A percentile compares a stretch with the other conserved stretches of the same genome.
phyloP scores from a whole-genome alignment of 495 filamentous ascomycete species.

The Penicillium crystallinum region DNA sequence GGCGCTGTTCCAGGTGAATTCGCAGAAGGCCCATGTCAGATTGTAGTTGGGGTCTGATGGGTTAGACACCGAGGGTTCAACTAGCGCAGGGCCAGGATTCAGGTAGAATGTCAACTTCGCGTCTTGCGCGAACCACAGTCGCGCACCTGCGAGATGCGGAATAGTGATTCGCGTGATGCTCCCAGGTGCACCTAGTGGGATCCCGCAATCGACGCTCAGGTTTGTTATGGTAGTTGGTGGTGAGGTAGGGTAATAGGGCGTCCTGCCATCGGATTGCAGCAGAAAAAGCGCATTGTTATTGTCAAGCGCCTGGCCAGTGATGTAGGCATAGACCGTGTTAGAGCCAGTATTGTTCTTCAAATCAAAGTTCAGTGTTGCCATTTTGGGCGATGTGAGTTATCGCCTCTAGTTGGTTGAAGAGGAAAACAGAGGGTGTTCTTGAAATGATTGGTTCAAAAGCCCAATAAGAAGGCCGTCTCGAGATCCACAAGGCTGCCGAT shows the following conservation, averaged over 20 bases:
- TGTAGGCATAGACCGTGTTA: conserved; percentile 59
- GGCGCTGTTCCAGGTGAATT: conserved; percentile 64
- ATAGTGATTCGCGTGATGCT: conserved; percentile 55
- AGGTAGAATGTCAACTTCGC: conserved; percentile 60
- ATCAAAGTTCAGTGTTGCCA: conserved; percentile 51
- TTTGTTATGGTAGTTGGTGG: conserved; percentile 40
- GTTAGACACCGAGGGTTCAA: conserved; percentile 67
- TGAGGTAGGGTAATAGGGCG: conserved; percentile 50
- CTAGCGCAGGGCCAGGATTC: conserved; percentile 64
- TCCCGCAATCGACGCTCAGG: conserved; percentile 53
- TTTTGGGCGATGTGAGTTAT: conserved; percentile 8
- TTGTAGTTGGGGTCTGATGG: conserved; percentile 60
- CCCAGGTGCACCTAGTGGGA: conserved; percentile 56
- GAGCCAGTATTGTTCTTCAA: conserved; percentile 61
- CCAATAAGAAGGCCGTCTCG: conserved; percentile 1
- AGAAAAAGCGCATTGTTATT: conserved; percentile 55
- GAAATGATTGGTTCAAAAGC: conserved; percentile 4
- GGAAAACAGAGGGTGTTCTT: not conserved
- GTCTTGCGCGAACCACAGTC: conserved; percentile 64
- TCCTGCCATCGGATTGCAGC: conserved; percentile 55
- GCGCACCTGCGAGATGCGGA: conserved; percentile 61
- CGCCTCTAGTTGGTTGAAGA: not conserved
- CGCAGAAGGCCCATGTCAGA: conserved; percentile 61
- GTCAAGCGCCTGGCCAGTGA: conserved; percentile 62
- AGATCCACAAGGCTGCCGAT: conserved; percentile 9